These are phyloP conservation scores for Gomphus sp. DNA, from an alignment of 1,284 basidiomycete genomes.

Conservation along the genomic window DNA sequence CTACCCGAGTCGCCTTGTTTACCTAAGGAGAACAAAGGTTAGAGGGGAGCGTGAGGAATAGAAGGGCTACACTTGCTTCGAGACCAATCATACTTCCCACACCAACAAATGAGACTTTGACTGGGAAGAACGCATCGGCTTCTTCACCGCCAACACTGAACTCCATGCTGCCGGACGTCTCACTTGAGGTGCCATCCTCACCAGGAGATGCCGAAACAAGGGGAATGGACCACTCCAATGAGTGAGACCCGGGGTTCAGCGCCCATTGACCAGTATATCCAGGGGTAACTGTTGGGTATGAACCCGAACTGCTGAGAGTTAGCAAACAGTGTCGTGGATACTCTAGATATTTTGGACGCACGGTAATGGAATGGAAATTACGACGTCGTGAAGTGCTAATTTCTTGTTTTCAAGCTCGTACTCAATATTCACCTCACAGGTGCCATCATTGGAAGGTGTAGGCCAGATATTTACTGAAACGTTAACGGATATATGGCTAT, in stretches of 20 bases:
- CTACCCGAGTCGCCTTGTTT: slow-evolving; percentile 45
- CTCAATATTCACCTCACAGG: slow-evolving; percentile 91
- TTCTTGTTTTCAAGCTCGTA: slow-evolving; percentile 90
- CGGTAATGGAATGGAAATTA: slow-evolving; percentile 90
- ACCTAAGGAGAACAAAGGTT: slow-evolving; percentile 20
- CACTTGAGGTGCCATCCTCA: slow-evolving; percentile 34
- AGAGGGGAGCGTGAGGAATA: not conserved
- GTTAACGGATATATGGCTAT: not conserved
- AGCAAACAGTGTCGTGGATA: not conserved
- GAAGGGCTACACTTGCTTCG: slow-evolving; percentile 27
- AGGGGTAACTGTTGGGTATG: slow-evolving; percentile 74
- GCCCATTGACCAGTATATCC: slow-evolving; percentile 74
- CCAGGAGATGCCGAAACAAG: slow-evolving; percentile 40
- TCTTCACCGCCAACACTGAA: slow-evolving; percentile 85
- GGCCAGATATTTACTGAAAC: slow-evolving; percentile 91
- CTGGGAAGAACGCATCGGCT: slow-evolving; percentile 85
- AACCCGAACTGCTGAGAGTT: slow-evolving; percentile 47
- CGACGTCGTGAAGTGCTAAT: slow-evolving; percentile 73
- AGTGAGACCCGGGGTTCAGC: slow-evolving; percentile 68
- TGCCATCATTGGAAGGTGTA: slow-evolving; percentile 81
- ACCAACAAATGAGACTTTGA: slow-evolving; percentile 74
- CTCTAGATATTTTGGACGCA: slow-evolving; percentile 22
- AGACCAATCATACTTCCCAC: slow-evolving; percentile 73
- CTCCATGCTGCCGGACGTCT: slow-evolving; percentile 74
- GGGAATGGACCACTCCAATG: slow-evolving; percentile 79